Evolutionary conservation across 2,329 filamentous ascomycete genomes (phyloP), one percentile per base, ranked within the genome.

Genomic region (Claviceps fusiformis): DNA sequence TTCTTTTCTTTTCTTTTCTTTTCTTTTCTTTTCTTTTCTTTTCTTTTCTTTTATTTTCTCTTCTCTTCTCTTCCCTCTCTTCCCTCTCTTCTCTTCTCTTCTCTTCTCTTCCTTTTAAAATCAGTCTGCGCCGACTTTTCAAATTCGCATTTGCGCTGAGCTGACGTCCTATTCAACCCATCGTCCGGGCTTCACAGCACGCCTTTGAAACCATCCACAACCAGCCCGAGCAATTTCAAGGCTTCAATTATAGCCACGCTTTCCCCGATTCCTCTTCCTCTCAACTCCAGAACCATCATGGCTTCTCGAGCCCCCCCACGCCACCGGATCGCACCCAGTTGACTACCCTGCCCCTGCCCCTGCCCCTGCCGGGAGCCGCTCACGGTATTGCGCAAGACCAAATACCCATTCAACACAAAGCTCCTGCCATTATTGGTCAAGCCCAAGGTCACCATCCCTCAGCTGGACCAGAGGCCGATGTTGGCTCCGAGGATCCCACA

Each of bases 231-330:
- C 70, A 73, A 27, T 80, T 76, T 62, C 67, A 69, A 55, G 65
- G 65, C 60, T 78, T 76, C 62, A 77, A 78, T 58, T 70, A 68
- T 53, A 54, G 58, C 52, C 63, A 64, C 44, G 58, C 58, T 57
- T 79, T 76, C 65, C 71, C 71, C 59, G 54, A 59, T 29, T 59
- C 68, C 54, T 7, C 44, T 29, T 59, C 68, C 54, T 7, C 44
- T 46, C 44, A 27, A 27, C 60, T 62, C 13, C 59, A 57, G 5
- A 63, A 64, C 44, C 64, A 68, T 45, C 64, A 68, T 56, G 50
- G 54, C 54, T 63, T 68, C 55, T 71, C 73, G 7, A 71, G 73
- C 3, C 77, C 78, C 35, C 76, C 77, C 2, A 80, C 77, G 11
- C 78, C 77, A 19, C 78, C 78, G 5, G 74, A 71, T 51, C 70